These are phyloP conservation scores for Beauveria sp. DNA, from an alignment of 2,329 filamentous ascomycete genomes.

Conservation along the genomic window DNA sequence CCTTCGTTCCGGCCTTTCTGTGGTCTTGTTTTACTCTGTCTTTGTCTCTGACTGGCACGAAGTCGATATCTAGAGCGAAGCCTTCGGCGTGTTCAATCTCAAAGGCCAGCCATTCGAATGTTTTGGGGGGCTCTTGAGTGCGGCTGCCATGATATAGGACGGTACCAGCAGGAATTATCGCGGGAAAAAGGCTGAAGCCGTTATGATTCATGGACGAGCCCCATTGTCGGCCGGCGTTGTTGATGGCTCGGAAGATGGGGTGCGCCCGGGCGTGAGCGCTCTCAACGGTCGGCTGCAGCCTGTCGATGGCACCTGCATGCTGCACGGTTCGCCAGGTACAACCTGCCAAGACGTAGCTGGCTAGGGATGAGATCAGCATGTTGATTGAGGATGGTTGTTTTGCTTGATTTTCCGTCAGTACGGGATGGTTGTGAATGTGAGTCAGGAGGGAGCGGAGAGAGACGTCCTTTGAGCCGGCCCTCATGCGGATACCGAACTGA, in stretches of 20 bases:
- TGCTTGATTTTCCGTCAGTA: not conserved
- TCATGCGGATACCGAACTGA: not conserved
- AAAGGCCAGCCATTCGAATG: constrained; percentile 66
- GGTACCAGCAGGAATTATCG: constrained; percentile 55
- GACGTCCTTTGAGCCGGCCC: not conserved
- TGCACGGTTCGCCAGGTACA: not conserved
- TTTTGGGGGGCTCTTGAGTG: constrained; percentile 36
- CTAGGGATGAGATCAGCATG: not conserved
- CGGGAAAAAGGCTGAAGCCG: constrained; percentile 65
- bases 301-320: not conserved
- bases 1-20: not conserved
- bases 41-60: not conserved
- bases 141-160: constrained; percentile 59
- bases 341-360: not conserved
- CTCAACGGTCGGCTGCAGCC: constrained; percentile 1
- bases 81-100: constrained; percentile 65
- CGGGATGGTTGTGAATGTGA: not conserved
- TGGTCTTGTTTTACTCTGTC: not conserved
- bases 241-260: constrained; percentile 65
- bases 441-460: not conserved
- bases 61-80: constrained; percentile 40
- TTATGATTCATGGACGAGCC: constrained; percentile 68
- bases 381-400: not conserved
- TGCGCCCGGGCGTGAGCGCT: constrained; percentile 45
- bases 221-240: constrained; percentile 67